phyloP scores from a whole-genome alignment of 75 land plant genomes.

The Pseudotsuga menziesii region DNA sequence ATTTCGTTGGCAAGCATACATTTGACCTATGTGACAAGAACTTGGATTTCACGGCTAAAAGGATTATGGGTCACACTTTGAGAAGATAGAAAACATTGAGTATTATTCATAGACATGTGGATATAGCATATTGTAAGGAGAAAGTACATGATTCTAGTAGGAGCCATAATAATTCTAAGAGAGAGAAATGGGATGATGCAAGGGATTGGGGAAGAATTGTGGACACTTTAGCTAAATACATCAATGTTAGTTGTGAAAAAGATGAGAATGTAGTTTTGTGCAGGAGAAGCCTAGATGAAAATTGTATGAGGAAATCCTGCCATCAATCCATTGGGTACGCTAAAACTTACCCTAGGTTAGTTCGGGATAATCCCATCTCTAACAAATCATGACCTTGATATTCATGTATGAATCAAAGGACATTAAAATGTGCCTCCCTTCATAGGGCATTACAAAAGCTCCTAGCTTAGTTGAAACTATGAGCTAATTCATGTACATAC shows the following conservation, averaged over 20 bases:
- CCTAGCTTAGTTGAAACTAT: no score
- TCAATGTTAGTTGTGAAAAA: background rate
- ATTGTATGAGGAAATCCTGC: background rate
- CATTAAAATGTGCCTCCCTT: no score
- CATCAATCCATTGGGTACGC: background rate
- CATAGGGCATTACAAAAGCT: no score
- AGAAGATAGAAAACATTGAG: background rate
- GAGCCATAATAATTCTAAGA: background rate
- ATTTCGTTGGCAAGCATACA: constrained; percentile 49
- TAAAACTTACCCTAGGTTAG: background rate
- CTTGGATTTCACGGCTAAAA: background rate
- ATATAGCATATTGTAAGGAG: background rate
- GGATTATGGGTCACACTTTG: background rate
- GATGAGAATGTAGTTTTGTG: background rate
- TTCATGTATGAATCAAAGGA: no score
- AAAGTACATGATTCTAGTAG: background rate
- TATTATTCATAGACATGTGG: background rate
- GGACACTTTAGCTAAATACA: background rate
- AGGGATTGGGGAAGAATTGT: background rate
- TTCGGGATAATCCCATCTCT: background rate
- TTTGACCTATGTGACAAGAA: background rate
- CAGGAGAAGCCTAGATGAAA: background rate
- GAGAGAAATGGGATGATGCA: background rate
- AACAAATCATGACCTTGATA: no score
- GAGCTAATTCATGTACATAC: no score